Evolutionary conservation across 2,329 filamentous ascomycete species (phyloP).

Genomic region (Bimuria novae-zelandiae): DNA sequence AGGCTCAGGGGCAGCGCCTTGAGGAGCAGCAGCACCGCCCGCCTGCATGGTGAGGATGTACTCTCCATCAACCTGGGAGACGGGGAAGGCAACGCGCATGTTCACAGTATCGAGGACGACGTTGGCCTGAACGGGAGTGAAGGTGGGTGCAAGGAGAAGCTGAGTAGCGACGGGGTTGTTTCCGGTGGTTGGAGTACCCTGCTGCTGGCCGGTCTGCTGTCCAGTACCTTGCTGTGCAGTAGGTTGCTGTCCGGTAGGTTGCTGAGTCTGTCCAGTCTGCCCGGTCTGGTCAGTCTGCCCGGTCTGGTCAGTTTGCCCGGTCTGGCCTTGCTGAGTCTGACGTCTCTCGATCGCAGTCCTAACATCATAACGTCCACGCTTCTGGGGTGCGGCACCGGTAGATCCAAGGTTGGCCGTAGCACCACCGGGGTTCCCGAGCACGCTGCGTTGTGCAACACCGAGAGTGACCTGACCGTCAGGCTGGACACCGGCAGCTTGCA

Average conservation of each 20-base stretch:
- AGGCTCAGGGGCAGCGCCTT: conserved; percentile 4
- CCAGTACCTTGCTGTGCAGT: conserved; percentile 1
- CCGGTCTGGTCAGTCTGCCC: background rate
- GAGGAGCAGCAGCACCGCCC: conserved; percentile 16
- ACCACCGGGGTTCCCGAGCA: conserved; percentile 44
- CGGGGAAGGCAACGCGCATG: conserved; percentile 43
- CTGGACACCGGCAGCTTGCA: conserved; percentile 38
- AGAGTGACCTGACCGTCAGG: conserved; percentile 39
- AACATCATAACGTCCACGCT: conserved; percentile 31
- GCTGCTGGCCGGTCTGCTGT: background rate
- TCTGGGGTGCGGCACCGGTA: conserved; percentile 19
- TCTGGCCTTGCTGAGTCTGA: background rate
- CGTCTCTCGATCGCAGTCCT: conserved; percentile 25
- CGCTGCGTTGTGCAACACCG: conserved; percentile 42
- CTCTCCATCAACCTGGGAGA: conserved; percentile 43
- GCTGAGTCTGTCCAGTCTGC: background rate
- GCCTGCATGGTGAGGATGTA: conserved; percentile 43
- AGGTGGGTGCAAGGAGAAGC: conserved; percentile 43
- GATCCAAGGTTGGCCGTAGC: conserved; percentile 37
- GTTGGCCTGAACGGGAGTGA: conserved; percentile 41
- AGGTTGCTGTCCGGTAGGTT: background rate
- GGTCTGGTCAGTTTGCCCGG: background rate
- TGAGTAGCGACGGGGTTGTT: conserved; percentile 42
- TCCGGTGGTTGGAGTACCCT: conserved; percentile 31
- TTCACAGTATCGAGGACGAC: conserved; percentile 43